phyloP scores from a whole-genome alignment of 2,329 filamentous ascomycete genomes.

The Calycina marina region DNA sequence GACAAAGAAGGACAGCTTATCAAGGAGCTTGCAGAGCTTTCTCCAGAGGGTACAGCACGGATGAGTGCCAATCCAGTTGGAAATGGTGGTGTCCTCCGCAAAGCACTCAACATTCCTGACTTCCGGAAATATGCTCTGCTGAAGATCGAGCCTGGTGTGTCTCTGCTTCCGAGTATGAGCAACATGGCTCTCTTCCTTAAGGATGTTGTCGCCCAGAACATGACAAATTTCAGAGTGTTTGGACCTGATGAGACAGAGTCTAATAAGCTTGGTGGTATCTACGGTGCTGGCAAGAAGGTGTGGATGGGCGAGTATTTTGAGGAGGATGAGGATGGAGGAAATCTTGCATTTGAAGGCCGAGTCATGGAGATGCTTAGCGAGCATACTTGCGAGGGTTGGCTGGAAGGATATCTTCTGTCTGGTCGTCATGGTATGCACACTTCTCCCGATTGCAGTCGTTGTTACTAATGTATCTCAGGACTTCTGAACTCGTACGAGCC shows the following conservation, averaged over 20 bases:
- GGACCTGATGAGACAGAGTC: slow-evolving; percentile 72
- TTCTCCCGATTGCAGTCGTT: too few species aligned
- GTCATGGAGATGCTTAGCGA: slow-evolving; percentile 81
- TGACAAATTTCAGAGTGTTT: slow-evolving; percentile 57
- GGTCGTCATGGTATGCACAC: slow-evolving; percentile 60
- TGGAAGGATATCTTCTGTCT: slow-evolving; percentile 64
- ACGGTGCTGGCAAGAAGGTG: slow-evolving; percentile 62
- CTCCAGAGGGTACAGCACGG: slow-evolving; percentile 48
- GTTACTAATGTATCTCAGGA: slow-evolving; percentile 24
- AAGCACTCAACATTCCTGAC: slow-evolving; percentile 53
- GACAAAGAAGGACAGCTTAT: slow-evolving; percentile 47
- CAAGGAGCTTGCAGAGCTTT: slow-evolving; percentile 45
- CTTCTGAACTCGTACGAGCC: slow-evolving; percentile 61
- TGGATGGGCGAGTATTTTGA: slow-evolving; percentile 67
- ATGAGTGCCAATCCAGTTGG: slow-evolving; percentile 68
- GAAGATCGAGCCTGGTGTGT: slow-evolving; percentile 44
- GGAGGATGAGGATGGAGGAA: slow-evolving; percentile 61
- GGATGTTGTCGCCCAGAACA: slow-evolving; percentile 52
- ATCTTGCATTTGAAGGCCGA: slow-evolving; percentile 50
- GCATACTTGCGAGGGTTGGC: slow-evolving; percentile 67
- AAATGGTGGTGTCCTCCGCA: slow-evolving; percentile 54
- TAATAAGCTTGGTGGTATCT: slow-evolving; percentile 61
- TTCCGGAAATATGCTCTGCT: slow-evolving; percentile 53
- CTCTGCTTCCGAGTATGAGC: slow-evolving; percentile 47
- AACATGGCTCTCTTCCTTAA: slow-evolving; percentile 54